A percentile compares a stretch with the other conserved stretches of the same genome.
These are phyloP conservation scores for Artomyces pyxidatus DNA, from an alignment of 768 basidiomycete genomes.

Conservation along the genomic window DNA sequence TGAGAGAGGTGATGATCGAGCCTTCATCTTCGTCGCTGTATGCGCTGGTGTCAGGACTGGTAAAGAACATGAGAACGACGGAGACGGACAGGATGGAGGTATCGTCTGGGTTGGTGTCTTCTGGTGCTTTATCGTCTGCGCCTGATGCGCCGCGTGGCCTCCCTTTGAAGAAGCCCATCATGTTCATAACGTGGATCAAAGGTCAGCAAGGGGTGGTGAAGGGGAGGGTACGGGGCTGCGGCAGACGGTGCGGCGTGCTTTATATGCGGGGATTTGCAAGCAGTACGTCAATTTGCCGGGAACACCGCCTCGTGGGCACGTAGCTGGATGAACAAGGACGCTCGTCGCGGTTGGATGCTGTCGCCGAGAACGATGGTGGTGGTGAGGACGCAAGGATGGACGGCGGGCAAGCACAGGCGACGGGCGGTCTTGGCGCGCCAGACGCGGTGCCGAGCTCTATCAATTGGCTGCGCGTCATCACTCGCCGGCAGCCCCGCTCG, in stretches of 20 bases:
- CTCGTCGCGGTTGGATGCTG: no score
- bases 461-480: no score
- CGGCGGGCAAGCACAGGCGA: no score
- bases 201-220: not conserved
- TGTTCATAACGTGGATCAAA: constrained; percentile 20
- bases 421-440: no score
- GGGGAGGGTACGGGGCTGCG: not conserved
- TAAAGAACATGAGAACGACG: constrained; percentile 18
- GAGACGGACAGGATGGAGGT: constrained; percentile 76
- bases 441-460: no score
- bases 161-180: constrained; percentile 75
- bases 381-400: no score
- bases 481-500: no score
- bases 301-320: no score
- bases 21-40: constrained; percentile 88
- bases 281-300: no score
- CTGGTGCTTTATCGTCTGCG: constrained; percentile 57
- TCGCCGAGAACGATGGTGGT: no score
- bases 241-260: not conserved
- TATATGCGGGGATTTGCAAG: not conserved
- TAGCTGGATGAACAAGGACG: no score
- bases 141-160: constrained; percentile 62
- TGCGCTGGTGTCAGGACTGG: constrained; percentile 16
- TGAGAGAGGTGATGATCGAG: constrained; percentile 78
- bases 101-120: constrained; percentile 83